Conservation (phyloP, 2,329 filamentous ascomycete genomes). For the Curvularia verruculosa region DNA sequence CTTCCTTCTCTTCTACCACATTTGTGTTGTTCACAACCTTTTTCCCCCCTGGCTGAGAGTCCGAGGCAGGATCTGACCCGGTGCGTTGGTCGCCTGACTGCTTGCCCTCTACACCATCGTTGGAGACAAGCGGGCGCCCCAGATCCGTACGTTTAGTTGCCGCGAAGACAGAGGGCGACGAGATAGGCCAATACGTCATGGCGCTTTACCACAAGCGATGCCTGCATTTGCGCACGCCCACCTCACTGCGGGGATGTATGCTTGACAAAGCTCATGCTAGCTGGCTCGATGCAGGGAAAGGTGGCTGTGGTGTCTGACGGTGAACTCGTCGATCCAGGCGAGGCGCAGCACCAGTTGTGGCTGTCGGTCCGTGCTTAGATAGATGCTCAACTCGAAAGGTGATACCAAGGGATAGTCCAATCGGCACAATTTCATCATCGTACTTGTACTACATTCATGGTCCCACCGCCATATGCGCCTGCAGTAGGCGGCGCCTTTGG, state of each 20-base stretch:
- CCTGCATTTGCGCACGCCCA: slow-evolving; percentile 47
- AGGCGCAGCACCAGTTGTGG: slow-evolving; percentile 24
- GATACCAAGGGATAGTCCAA: neutral
- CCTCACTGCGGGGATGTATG: slow-evolving; percentile 37
- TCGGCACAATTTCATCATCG: neutral
- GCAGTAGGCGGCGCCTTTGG: neutral
- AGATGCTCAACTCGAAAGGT: neutral
- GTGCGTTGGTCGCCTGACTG: slow-evolving; percentile 29
- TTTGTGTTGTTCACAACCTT: slow-evolving; percentile 11
- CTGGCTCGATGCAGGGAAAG: slow-evolving; percentile 30
- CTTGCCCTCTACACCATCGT: slow-evolving; percentile 59
- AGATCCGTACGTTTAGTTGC: slow-evolving; percentile 69
- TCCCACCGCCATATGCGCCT: neutral
- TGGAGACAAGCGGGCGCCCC: slow-evolving; percentile 62
- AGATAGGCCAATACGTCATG: slow-evolving; percentile 90
- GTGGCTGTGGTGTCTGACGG: slow-evolving; percentile 34
- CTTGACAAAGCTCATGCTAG: slow-evolving; percentile 30
- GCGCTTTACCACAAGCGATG: slow-evolving; percentile 46
- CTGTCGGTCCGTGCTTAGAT: slow-evolving; percentile 17
- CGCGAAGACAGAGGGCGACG: slow-evolving; percentile 81
- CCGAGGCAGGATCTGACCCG: slow-evolving; percentile 19
- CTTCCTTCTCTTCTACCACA: slow-evolving; percentile 19
- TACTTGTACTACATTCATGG: neutral
- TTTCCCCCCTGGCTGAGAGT: slow-evolving; percentile 19
- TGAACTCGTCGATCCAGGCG: slow-evolving; percentile 14